Percentiles rank a stretch among this genome's conserved stretches.
Evolutionary conservation across 2,329 filamentous ascomycete genomes (phyloP).

Genomic region (Botrytis tulipae): DNA sequence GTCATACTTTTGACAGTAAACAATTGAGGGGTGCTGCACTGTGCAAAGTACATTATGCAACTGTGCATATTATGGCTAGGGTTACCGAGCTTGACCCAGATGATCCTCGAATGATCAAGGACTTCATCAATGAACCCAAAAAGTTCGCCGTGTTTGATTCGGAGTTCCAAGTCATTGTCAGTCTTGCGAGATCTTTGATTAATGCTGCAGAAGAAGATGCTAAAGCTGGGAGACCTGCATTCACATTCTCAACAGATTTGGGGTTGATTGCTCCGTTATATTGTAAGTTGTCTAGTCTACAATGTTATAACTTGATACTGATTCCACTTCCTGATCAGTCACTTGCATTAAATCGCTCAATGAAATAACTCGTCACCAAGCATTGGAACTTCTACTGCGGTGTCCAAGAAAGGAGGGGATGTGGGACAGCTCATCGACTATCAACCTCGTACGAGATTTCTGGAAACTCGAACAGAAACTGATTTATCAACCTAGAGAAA

Average conservation of each 20-base stretch:
- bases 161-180: conserved; percentile 30
- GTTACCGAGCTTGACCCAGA: conserved; percentile 15
- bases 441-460: conserved; percentile 30
- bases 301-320: neutral
- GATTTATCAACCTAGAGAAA: neutral
- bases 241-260: conserved; percentile 36
- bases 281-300: conserved; percentile 18
- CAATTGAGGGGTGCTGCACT: conserved; percentile 36
- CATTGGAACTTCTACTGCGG: conserved; percentile 30
- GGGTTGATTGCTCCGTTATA: conserved; percentile 36
- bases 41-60: conserved; percentile 35
- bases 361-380: conserved; percentile 24
- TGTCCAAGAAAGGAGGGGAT: conserved; percentile 37
- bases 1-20: conserved; percentile 26
- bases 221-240: conserved; percentile 27
- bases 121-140: neutral
- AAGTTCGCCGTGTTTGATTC: conserved; percentile 6
- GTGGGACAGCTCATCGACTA: conserved; percentile 34
- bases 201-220: conserved; percentile 32
- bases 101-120: neutral
- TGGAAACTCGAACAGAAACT: conserved; percentile 29
- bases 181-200: conserved; percentile 33
- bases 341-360: conserved; percentile 28
- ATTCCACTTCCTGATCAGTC: neutral
- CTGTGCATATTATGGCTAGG: conserved; percentile 30